Evolutionary conservation across 2,329 filamentous ascomycete genomes (phyloP).

Genomic region (Sporothrix curviconia): DNA sequence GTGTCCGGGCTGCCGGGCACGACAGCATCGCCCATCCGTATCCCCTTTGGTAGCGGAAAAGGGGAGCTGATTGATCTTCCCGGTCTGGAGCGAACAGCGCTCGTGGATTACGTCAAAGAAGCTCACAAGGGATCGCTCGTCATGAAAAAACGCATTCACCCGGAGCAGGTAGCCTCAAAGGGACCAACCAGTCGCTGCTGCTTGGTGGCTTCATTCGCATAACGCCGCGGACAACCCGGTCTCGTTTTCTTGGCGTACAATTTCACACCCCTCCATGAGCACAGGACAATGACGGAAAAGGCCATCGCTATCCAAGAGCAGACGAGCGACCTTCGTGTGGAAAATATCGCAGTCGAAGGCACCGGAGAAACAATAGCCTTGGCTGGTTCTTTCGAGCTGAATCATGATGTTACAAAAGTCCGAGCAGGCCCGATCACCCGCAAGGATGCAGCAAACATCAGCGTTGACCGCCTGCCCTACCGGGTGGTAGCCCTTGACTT

Average conservation of each 20-base stretch:
- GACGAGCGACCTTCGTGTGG: slow-evolving; percentile 50
- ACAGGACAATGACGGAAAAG: slow-evolving; percentile 74
- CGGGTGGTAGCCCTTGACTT: slow-evolving; percentile 75
- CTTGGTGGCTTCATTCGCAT: slow-evolving; percentile 83
- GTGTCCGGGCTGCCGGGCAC: slow-evolving; percentile 86
- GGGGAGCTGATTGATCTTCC: slow-evolving; percentile 93
- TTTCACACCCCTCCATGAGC: slow-evolving; percentile 72
- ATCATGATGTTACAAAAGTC: slow-evolving; percentile 75
- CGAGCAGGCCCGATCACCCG: slow-evolving; percentile 68
- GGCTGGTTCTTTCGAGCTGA: slow-evolving; percentile 69
- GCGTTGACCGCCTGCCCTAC: slow-evolving; percentile 68
- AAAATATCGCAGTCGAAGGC: slow-evolving; percentile 56
- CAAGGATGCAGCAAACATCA: slow-evolving; percentile 54
- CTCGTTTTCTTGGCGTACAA: slow-evolving; percentile 71
- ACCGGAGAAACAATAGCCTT: slow-evolving; percentile 53
- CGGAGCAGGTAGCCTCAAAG: slow-evolving; percentile 67
- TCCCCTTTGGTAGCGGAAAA: slow-evolving; percentile 78
- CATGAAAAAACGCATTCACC: slow-evolving; percentile 70
- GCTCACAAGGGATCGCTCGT: slow-evolving; percentile 61
- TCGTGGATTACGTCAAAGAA: slow-evolving; percentile 65
- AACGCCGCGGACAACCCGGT: slow-evolving; percentile 62
- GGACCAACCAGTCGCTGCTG: slow-evolving; percentile 66
- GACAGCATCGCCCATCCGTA: slow-evolving; percentile 87
- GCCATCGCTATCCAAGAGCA: slow-evolving; percentile 67
- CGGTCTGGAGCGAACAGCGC: slow-evolving; percentile 66